Conservation (phyloP, 2,329 filamentous ascomycete genomes). For the Chlorencoelia australis region DNA sequence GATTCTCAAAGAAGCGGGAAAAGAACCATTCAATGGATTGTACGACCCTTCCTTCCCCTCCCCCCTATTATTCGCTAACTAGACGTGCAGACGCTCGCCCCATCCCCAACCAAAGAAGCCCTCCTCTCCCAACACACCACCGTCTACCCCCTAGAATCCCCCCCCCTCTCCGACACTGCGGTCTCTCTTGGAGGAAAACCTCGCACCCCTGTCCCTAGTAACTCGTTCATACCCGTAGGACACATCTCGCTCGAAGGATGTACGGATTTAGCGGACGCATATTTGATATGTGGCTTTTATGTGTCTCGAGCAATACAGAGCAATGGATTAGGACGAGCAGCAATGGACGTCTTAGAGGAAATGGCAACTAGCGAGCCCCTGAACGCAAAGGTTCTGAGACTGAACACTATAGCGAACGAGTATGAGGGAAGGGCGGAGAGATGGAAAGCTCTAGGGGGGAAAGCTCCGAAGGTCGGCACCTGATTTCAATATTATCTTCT, state of each 20-base stretch:
- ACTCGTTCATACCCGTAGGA: constrained; percentile 18
- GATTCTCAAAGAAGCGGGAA: constrained; percentile 12
- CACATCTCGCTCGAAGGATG: constrained; percentile 19
- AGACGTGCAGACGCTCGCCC: not conserved
- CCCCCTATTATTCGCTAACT: not conserved
- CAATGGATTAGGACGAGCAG: constrained; percentile 16
- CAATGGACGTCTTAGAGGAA: constrained; percentile 19
- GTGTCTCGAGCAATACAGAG: constrained; percentile 14
- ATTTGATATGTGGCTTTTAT: constrained; percentile 18
- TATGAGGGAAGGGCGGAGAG: constrained; percentile 6
- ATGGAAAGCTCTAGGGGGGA: constrained; percentile 8
- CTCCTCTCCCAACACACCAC: constrained; percentile 7
- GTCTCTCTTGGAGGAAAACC: constrained; percentile 7
- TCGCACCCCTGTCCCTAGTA: constrained; percentile 1
- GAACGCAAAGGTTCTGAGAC: constrained; percentile 13
- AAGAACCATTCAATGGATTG: constrained; percentile 18
- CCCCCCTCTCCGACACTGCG: constrained; percentile 14
- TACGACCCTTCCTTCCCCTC: constrained; percentile 7
- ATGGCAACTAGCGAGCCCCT: constrained; percentile 14
- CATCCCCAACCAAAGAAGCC: not conserved
- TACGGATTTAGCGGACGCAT: constrained; percentile 9
- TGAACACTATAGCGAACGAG: constrained; percentile 13
- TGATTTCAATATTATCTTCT: too few relatives aligned
- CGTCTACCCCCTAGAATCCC: constrained; percentile 13
- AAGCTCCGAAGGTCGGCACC: constrained; percentile 4